These are phyloP conservation scores for Magnusiomyces sp. DNA, from an alignment of 1,139 yeast genomes.

Conservation along the genomic window DNA sequence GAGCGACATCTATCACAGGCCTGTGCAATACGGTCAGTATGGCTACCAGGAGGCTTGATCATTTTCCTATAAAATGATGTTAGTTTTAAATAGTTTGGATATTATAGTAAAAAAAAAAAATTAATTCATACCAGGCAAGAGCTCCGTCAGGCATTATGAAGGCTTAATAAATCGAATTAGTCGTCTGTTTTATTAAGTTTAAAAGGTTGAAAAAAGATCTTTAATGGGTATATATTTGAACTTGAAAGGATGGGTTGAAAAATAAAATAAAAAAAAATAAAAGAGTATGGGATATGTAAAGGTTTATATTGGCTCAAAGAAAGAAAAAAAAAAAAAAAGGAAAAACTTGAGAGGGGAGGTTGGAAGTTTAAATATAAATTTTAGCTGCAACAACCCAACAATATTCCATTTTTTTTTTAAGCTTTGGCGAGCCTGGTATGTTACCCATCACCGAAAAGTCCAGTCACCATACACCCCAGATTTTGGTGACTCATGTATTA, in stretches of 20 bases:
- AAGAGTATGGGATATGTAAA: background rate
- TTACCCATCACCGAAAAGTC: no score
- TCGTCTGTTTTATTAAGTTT: background rate
- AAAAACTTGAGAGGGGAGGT: background rate
- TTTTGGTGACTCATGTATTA: no score
- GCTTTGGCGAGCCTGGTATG: no score
- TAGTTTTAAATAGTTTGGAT: background rate
- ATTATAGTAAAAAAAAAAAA: background rate
- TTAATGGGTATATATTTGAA: background rate
- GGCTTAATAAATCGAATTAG: no score
- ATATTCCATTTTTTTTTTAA: no score
- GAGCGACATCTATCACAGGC: slow-evolving; percentile 85
- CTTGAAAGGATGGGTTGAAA: background rate
- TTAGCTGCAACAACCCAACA: no score
- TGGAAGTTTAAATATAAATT: background rate
- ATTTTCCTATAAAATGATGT: slow-evolving; percentile 34
- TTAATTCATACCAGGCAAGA: slow-evolving; percentile 14
- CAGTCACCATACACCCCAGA: no score
- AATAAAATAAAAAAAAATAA: background rate
- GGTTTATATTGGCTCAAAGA: background rate
- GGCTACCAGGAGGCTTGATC: slow-evolving; percentile 55
- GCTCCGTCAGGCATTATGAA: slow-evolving; percentile 17
- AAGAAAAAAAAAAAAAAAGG: background rate
- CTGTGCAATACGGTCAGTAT: slow-evolving; percentile 57
- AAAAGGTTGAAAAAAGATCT: no score